Conservation (phyloP, 192 early-diverging fungal genomes). For the Podila epigama region DNA sequence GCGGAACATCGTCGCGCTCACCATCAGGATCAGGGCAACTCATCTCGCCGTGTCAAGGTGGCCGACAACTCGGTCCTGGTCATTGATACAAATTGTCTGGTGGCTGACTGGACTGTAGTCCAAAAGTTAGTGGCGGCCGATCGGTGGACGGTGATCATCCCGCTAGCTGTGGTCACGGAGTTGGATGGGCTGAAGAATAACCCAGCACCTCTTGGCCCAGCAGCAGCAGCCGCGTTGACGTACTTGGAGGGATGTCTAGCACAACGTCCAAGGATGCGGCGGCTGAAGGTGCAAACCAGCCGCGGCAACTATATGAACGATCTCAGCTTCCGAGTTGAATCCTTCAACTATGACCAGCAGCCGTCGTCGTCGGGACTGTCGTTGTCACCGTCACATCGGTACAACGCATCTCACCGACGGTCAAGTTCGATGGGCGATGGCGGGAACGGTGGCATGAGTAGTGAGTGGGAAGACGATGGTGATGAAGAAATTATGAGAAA, state of each 20-base stretch:
- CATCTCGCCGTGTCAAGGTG: constrained; percentile 20
- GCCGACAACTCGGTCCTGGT: constrained; percentile 54
- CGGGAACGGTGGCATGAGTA: constrained; percentile 5
- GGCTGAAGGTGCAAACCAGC: constrained; percentile 63
- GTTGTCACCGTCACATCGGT: neutral
- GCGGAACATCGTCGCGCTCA: constrained; percentile 4
- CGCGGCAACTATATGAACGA: constrained; percentile 62
- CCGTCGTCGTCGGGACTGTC: no score
- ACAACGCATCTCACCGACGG: constrained; percentile 3
- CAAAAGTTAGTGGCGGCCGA: constrained; percentile 50
- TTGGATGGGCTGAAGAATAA: constrained; percentile 62
- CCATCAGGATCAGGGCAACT: neutral
- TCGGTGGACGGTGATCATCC: constrained; percentile 61
- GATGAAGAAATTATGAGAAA: constrained; percentile 59
- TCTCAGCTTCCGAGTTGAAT: constrained; percentile 61
- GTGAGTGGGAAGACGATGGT: constrained; percentile 42
- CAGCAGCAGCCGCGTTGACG: constrained; percentile 51
- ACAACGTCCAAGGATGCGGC: constrained; percentile 37
- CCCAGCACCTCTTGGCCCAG: constrained; percentile 55
- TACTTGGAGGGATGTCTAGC: constrained; percentile 54
- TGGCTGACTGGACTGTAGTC: constrained; percentile 56
- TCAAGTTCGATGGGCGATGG: constrained; percentile 12
- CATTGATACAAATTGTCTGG: constrained; percentile 67
- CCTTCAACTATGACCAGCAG: constrained; percentile 56
- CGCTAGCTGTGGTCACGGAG: constrained; percentile 64